These are phyloP conservation scores for Alternaria infectoria DNA, from an alignment of 2,329 filamentous ascomycete genomes.

Conservation along the genomic window DNA sequence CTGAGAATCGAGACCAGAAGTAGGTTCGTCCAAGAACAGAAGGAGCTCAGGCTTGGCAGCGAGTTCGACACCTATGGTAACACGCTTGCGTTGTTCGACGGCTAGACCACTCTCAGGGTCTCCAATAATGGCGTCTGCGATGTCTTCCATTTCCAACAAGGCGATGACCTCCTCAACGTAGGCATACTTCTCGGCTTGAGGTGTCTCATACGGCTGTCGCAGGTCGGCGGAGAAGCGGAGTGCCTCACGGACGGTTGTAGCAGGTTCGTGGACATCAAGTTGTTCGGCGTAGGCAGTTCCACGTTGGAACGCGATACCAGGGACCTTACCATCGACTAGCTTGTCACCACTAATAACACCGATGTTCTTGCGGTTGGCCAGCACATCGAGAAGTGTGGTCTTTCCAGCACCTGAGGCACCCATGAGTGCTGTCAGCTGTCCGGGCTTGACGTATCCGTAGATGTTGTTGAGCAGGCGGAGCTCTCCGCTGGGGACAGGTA, in stretches of 20 bases:
- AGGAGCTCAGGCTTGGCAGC: slow-evolving; percentile 73
- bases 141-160: slow-evolving; percentile 69
- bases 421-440: slow-evolving; percentile 58
- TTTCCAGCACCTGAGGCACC: slow-evolving; percentile 73
- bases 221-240: slow-evolving; percentile 70
- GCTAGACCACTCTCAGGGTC: slow-evolving; percentile 65
- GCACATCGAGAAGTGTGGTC: slow-evolving; percentile 81
- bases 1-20: slow-evolving; percentile 74
- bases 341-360: slow-evolving; percentile 69
- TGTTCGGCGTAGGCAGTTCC: slow-evolving; percentile 71
- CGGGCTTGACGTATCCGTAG: slow-evolving; percentile 63
- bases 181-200: slow-evolving; percentile 66
- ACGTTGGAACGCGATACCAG: slow-evolving; percentile 67
- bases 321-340: slow-evolving; percentile 65
- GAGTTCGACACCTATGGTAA: slow-evolving; percentile 68
- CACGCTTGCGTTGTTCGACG: slow-evolving; percentile 67
- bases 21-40: slow-evolving; percentile 80
- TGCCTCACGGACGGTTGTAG: slow-evolving; percentile 69
- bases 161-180: slow-evolving; percentile 71
- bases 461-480: slow-evolving; percentile 64
- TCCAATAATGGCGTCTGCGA: slow-evolving; percentile 71
- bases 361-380: slow-evolving; percentile 70
- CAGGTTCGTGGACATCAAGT: slow-evolving; percentile 68
- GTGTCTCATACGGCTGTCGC: slow-evolving; percentile 65
- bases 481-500: slow-evolving; percentile 69